Evolutionary conservation across 2,329 filamentous ascomycete species (phyloP).

Genomic region (Monosporascus sp.): DNA sequence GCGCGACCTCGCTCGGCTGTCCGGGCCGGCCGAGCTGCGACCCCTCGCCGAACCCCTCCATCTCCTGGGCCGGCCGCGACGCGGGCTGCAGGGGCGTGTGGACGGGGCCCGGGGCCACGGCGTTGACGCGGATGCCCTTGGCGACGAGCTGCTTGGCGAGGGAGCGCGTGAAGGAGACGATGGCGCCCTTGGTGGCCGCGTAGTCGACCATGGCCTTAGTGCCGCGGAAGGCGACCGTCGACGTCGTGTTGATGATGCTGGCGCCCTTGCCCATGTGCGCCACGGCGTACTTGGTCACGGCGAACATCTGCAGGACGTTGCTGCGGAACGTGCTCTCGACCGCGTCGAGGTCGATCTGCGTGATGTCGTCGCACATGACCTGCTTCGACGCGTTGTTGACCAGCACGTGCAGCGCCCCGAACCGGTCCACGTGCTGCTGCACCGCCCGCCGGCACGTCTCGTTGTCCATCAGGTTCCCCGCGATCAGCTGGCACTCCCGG

Average conservation of each 20-base stretch:
- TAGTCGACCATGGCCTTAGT: slow-evolving; percentile 74
- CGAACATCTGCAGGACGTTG: slow-evolving; percentile 77
- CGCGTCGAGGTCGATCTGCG: slow-evolving; percentile 33
- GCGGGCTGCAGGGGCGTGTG: slow-evolving; percentile 68
- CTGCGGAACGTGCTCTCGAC: slow-evolving; percentile 51
- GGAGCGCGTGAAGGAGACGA: slow-evolving; percentile 69
- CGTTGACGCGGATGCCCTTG: slow-evolving; percentile 55
- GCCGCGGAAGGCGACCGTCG: slow-evolving; percentile 74
- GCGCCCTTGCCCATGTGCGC: slow-evolving; percentile 65
- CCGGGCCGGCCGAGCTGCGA: slow-evolving; percentile 68
- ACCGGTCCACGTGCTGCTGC: slow-evolving; percentile 55
- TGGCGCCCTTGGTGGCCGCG: slow-evolving; percentile 69
- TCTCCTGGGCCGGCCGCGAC: slow-evolving; percentile 62
- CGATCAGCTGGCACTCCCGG: slow-evolving; percentile 55
- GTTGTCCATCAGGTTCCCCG: slow-evolving; percentile 57
- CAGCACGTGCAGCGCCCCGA: slow-evolving; percentile 67
- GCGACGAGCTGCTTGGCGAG: slow-evolving; percentile 66
- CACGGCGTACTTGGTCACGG: slow-evolving; percentile 67
- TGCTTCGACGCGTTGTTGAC: slow-evolving; percentile 57
- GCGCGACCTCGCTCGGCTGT: slow-evolving; percentile 74
- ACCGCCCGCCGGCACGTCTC: slow-evolving; percentile 64
- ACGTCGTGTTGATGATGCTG: slow-evolving; percentile 77
- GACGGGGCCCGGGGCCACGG: slow-evolving; percentile 66
- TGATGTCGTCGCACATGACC: slow-evolving; percentile 63
- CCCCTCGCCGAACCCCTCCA: slow-evolving; percentile 56